These are phyloP conservation scores for Colletotrichum spinosum DNA, from an alignment of 2,329 filamentous ascomycete genomes.

Conservation along the genomic window DNA sequence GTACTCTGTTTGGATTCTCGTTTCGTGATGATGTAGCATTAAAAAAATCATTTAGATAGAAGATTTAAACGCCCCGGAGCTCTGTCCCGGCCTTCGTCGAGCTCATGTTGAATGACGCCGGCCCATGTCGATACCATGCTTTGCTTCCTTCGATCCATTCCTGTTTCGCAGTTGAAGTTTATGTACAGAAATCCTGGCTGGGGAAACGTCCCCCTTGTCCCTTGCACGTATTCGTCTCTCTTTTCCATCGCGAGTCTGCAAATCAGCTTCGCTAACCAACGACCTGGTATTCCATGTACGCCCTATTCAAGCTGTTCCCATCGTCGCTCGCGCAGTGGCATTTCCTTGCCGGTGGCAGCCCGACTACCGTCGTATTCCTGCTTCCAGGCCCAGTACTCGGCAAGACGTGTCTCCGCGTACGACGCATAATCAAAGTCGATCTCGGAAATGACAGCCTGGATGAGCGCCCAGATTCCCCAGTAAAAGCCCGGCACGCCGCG, in stretches of 20 bases:
- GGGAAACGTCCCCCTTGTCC: constrained; percentile 16
- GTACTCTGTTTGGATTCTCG: too few species aligned
- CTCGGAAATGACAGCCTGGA: constrained; percentile 92
- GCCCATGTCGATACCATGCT: constrained; percentile 39
- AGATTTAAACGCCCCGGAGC: constrained; percentile 30
- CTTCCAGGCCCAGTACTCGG: constrained; percentile 95
- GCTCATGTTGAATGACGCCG: constrained; percentile 51
- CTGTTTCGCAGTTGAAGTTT: constrained; percentile 39
- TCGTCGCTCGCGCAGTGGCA: constrained; percentile 80
- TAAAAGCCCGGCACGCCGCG: constrained; percentile 90
- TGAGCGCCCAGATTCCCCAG: constrained; percentile 95
- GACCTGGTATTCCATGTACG: not conserved
- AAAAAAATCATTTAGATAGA: constrained; percentile 12
- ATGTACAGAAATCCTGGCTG: constrained; percentile 38
- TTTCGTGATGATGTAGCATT: not conserved
- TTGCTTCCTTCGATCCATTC: constrained; percentile 36
- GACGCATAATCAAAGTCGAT: constrained; percentile 97
- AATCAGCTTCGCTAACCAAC: not conserved
- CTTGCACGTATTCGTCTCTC: constrained; percentile 1
- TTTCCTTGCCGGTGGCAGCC: constrained; percentile 61
- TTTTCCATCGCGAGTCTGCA: not conserved
- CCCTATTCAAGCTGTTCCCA: constrained; percentile 74
- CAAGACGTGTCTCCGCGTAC: constrained; percentile 87
- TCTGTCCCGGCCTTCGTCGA: constrained; percentile 39
- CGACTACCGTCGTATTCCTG: constrained; percentile 76